Evolutionary conservation across 176 grass and related monocot genomes (phyloP), one percentile per base, ranked within the genome.

Genomic region (Phoenix roebelenii): DNA sequence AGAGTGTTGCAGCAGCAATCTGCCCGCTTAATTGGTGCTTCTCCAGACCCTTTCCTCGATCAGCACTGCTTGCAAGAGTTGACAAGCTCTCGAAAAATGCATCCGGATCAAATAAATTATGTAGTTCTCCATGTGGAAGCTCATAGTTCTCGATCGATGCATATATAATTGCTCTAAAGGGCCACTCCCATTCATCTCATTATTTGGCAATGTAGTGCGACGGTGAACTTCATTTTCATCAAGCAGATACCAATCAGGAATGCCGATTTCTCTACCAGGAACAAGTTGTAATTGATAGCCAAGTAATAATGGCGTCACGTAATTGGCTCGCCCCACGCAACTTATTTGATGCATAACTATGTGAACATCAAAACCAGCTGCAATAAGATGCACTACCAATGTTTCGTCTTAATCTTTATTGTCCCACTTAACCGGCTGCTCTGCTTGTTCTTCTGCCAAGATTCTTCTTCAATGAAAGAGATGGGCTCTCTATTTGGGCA

Each of bases 221-320:
- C 80, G 76, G 67, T 83, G 81, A 4, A 73, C 84, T 83, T 97
- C 92, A 76, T 85, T 91, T 66, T 97, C 87, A 9, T 87, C 83
- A 63, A 80, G 78, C 75, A 87, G 90, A 74, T 97, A 97, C 92
- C 87, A 90, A 29, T 90, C 87, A 59, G 92, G 86, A 73, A 97
- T 84, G 50, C 84, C 80, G 14, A 97, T 61, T 67, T 97, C 92
- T 67, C 78, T 84, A 18, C 84, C 87, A 17, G 92, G 78, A 72
- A 72, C 69, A 73, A 87, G 82, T 82, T 91, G 92, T 51, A 97
- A 54, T 76, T 97, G 87, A 81, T 97, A 97, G 25, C 87, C 92
- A 64, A 97, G 69, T 20, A n/a, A 97, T 84, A 83, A 91, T 97
- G 49, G 92, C 92, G 75, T 97, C 87, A 61, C 76, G 71, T 58